Base-by-base conservation (phyloP, 768 basidiomycete species). In the Sistotremastrum niveocremeum region DNA sequence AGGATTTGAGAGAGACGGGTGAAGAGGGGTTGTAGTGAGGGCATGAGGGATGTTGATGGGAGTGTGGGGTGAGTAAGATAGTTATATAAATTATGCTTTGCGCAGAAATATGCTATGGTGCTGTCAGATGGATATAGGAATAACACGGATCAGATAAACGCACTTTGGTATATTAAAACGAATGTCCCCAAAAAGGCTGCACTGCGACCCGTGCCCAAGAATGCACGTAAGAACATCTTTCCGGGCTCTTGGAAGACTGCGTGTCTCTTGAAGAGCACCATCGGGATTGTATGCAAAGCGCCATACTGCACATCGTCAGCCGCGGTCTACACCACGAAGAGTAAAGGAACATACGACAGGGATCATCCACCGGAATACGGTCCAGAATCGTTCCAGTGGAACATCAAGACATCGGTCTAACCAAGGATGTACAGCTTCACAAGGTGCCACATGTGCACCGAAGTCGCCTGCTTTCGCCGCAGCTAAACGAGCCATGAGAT, bases 141-240 rank as follows among this genome's bases (percentile, higher is more conserved):
- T 38, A 39, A 28, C 28, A 33, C 28, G 37, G 30, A 12, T 5
- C 45, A 20, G 40, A 6, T 20, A n/a, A 2, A 61, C 78, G 42
- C 47, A 88, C 87, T 59, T 62, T 97, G 89, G 56, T 80, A 94
- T 44, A 86, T 74, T 8, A 79, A 63, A 32, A 97, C 79, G 51
- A 93, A 91, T 10, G 74, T 66, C 2, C 84, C 86, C 28, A 98
- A 62, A 66, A 98, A 98, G 0, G 88, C 78, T 1, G 84, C 86
- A 56, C 87, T 91, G 37, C 91, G 69, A 51, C 77, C 60, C 28
- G 87, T 89, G 6, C 89, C 90, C 57, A 75, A 61, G 0, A 72
- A 65, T 0, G 84, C 78, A 48, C 70, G 74, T 6, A 77, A 57
- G 1, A 90, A 61, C 65, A 91, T 79, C 37, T 64, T 66, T 20